phyloP scores from a whole-genome alignment of 306 rosid genomes.

The Casuarina equisetifolia region DNA sequence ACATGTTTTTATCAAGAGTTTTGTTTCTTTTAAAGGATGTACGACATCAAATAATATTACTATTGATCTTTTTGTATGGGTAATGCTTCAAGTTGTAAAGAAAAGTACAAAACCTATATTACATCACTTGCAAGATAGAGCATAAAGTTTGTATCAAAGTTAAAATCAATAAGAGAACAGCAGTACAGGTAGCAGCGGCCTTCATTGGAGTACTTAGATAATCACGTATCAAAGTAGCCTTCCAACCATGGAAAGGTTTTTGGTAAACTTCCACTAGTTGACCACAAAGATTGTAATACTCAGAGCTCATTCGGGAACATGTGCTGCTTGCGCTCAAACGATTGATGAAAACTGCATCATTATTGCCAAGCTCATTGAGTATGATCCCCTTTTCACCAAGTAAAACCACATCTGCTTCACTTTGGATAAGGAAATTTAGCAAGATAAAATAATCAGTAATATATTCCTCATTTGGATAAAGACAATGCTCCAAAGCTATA shows the following conservation, averaged over 20 bases:
- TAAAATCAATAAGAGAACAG: conserved; percentile 17
- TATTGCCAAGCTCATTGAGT: conserved; percentile 24
- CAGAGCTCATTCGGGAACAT: not conserved
- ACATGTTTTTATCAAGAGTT: too few species aligned
- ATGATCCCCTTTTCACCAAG: conserved; percentile 30
- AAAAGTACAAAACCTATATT: not conserved
- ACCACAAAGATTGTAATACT: not conserved
- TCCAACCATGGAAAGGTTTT: conserved; percentile 19
- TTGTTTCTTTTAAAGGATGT: too few species aligned
- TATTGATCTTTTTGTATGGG: too few species aligned
- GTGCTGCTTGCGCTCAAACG: conserved; percentile 11
- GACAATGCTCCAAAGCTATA: conserved; percentile 12
- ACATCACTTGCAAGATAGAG: conserved; percentile 19
- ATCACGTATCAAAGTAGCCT: conserved; percentile 23
- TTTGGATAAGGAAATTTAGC: not conserved
- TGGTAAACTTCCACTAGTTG: conserved; percentile 16
- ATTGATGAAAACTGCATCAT: conserved; percentile 28
- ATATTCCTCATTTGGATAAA: not conserved
- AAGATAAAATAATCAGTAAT: not conserved
- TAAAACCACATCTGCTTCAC: conserved; percentile 3
- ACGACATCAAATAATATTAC: too few species aligned
- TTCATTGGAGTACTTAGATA: conserved; percentile 29
- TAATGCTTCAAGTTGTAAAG: too few species aligned
- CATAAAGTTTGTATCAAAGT: conserved; percentile 27
- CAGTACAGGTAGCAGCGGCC: conserved; percentile 19